Evolutionary conservation across 495 filamentous ascomycete species (phyloP), one percentile per base, ranked within the genome.

Genomic region (Penicillium verhagenii): DNA sequence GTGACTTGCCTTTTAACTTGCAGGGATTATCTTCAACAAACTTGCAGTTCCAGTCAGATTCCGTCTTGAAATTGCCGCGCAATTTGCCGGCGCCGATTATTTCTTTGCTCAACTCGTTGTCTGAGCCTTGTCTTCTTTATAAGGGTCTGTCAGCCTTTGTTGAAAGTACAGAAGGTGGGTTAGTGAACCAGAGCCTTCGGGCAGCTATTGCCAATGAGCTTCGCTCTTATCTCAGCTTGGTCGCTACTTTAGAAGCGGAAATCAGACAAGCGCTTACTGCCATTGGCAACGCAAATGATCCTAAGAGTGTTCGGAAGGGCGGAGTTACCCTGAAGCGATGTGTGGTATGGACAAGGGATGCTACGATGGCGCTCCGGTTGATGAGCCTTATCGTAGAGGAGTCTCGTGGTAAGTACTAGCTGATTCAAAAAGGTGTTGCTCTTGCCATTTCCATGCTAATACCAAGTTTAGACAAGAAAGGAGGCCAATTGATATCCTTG

Each of bases 241-340:
- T 99, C 24, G 92, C 93, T 25, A 95, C 92, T 1, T 68, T 99
- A 35, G 95, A 99, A 72, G 88, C 87, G n/a, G 91, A 97, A 64
- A 96, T 97, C 40, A 81, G 92, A 50, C 79, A 90, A 56, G 90
- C 92, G 7, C 58, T 78, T 57, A 73, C 91, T 52, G 77, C 85
- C 9, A 80, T 86, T 47, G 72, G 89, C 10, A 85, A 91, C 59
- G 82, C 84, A 37, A 77, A 71, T 16, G 82, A 86, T 23, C 79
- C 85, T 1, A 75, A 83, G 51, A 81, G 80, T 31, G 80, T 92
- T 39, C 85, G 90, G 10, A 96, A 92, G 59, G 89, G 88, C 7
- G 91, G 91, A n/a, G 93, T 99, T 21, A 97, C 94, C 1, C 74
- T 99, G 44, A 97, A 97, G 64, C 80, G 95, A 53, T 99, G 94